phyloP scores from a whole-genome alignment of 352 stramenopile species.

The Phytophthora cryptogea region DNA sequence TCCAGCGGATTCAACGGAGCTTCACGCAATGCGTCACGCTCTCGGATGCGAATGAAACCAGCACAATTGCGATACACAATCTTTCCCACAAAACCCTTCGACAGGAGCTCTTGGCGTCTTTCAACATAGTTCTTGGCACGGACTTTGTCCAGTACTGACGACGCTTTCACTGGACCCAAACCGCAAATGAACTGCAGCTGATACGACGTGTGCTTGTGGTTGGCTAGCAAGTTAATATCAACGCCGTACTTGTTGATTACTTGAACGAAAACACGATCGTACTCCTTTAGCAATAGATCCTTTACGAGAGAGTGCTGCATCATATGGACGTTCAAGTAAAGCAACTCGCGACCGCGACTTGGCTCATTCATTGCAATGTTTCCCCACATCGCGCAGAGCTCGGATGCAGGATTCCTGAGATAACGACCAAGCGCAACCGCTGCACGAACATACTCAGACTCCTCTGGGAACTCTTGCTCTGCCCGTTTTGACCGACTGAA shows the following conservation, averaged over 20 bases:
- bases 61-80: constrained; percentile 89
- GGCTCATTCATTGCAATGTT: constrained; percentile 81
- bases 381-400: constrained; percentile 88
- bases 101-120: constrained; percentile 84
- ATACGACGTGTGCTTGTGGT: constrained; percentile 88
- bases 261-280: constrained; percentile 87
- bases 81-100: constrained; percentile 82
- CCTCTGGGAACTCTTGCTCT: constrained; percentile 84
- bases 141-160: constrained; percentile 81
- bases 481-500: constrained; percentile 86
- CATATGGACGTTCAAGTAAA: constrained; percentile 86
- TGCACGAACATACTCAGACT: constrained; percentile 78
- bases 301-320: constrained; percentile 89
- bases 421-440: constrained; percentile 82
- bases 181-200: constrained; percentile 89
- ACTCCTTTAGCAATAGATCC: constrained; percentile 83
- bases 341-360: constrained; percentile 73
- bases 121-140: constrained; percentile 87
- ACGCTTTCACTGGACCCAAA: constrained; percentile 82
- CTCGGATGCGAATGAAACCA: constrained; percentile 87
- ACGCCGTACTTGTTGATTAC: constrained; percentile 89
- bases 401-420: constrained; percentile 83
- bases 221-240: constrained; percentile 89
- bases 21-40: constrained; percentile 85
- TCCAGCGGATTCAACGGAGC: constrained; percentile 85